Conservation (phyloP, 148 eudicot species). For the Rhododendron griersonianum region DNA sequence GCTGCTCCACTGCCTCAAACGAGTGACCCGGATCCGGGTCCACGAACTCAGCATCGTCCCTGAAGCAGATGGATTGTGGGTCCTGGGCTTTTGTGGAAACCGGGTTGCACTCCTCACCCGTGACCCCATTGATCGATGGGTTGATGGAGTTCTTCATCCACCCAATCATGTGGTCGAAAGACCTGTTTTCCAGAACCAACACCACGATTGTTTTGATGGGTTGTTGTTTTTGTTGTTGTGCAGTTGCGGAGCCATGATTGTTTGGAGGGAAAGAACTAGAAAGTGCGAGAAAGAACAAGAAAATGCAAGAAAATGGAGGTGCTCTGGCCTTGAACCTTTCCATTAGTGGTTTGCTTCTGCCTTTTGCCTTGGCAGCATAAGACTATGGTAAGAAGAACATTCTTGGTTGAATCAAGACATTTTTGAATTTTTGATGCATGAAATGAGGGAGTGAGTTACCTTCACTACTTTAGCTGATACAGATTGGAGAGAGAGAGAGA, state of each 20-base stretch:
- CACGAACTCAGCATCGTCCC: slow-evolving; percentile 65
- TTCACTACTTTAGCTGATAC: background rate
- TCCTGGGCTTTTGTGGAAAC: slow-evolving; percentile 33
- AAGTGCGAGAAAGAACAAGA: slow-evolving; percentile 29
- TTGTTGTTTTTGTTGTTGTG: slow-evolving; percentile 28
- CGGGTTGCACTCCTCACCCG: slow-evolving; percentile 76
- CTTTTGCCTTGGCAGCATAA: no score
- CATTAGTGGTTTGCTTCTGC: slow-evolving; percentile 21
- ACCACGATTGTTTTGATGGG: slow-evolving; percentile 86
- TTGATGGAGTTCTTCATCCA: slow-evolving; percentile 90
- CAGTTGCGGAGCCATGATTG: slow-evolving; percentile 8
- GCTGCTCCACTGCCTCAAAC: slow-evolving; percentile 65
- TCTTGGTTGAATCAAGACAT: background rate
- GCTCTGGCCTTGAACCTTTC: slow-evolving; percentile 7
- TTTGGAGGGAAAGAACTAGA: slow-evolving; percentile 13
- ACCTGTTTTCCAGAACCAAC: slow-evolving; percentile 80
- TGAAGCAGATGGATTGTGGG: slow-evolving; percentile 44
- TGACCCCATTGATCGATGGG: slow-evolving; percentile 71
- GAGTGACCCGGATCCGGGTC: slow-evolving; percentile 96
- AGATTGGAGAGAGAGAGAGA: background rate
- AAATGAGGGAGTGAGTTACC: background rate
- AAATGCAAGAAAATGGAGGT: slow-evolving; percentile 15
- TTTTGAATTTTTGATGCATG: background rate
- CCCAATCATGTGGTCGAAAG: slow-evolving; percentile 90
- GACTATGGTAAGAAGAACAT: background rate